These are phyloP conservation scores for Tetracentron sinense DNA, from an alignment of 164 flowering plant genomes.

Conservation along the genomic window DNA sequence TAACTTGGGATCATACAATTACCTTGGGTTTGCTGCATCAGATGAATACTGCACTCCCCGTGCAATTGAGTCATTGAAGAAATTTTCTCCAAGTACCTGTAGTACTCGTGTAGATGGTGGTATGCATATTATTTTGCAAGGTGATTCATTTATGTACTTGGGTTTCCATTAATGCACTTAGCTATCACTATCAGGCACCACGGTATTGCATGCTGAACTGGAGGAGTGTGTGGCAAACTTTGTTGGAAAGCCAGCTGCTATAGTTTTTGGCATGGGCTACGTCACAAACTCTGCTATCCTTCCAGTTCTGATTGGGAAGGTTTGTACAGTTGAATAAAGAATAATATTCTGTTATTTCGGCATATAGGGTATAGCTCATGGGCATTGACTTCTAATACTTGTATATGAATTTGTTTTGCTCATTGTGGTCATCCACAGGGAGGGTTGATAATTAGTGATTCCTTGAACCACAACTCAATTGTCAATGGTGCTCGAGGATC, in stretches of 20 bases:
- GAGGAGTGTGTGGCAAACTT: constrained; percentile 82
- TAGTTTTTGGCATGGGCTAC: constrained; percentile 95
- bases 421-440: constrained; percentile 44
- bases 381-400: too few species aligned
- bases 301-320: constrained; percentile 89
- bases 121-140: constrained; percentile 20
- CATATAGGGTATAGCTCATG: not conserved
- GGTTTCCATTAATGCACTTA: constrained; percentile 13
- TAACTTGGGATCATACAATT: constrained; percentile 96
- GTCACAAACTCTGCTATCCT: constrained; percentile 89
- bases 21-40: constrained; percentile 92
- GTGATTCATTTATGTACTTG: constrained; percentile 1
- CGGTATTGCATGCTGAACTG: constrained; percentile 60
- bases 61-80: constrained; percentile 69
- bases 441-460: constrained; percentile 90
- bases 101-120: constrained; percentile 93
- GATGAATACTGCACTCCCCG: constrained; percentile 99
- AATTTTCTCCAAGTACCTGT: constrained; percentile 81
- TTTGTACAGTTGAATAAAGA: constrained; percentile 16
- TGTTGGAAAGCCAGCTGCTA: constrained; percentile 86
- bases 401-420: constrained; percentile 4
- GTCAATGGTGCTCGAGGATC: constrained; percentile 99
- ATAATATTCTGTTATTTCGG: not conserved
- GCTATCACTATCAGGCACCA: constrained; percentile 70
- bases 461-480: constrained; percentile 93